Evolutionary conservation across 2,329 filamentous ascomycete genomes (phyloP).

Genomic region (Leptographium wingfieldii): DNA sequence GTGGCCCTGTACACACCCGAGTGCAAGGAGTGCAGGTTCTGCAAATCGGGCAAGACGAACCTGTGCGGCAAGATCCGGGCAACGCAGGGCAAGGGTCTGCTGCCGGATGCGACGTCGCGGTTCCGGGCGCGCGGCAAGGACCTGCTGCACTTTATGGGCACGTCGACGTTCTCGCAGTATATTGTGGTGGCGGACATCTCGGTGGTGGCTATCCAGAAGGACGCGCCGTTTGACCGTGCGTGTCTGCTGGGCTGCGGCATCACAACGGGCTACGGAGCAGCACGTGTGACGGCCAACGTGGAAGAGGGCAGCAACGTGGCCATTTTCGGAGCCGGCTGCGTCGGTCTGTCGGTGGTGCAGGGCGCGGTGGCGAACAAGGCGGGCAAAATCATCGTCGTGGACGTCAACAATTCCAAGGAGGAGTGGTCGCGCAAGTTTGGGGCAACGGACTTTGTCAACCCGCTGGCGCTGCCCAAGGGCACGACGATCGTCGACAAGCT

Average conservation of each 20-base stretch:
- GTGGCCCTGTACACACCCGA: slow-evolving; percentile 89
- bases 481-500: slow-evolving; percentile 86
- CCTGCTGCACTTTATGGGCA: slow-evolving; percentile 97
- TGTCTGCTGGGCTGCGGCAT: slow-evolving; percentile 96
- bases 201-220: slow-evolving; percentile 73
- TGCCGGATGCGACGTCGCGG: slow-evolving; percentile 92
- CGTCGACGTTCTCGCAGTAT: slow-evolving; percentile 97
- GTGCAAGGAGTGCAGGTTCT: slow-evolving; percentile 98
- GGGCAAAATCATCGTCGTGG: slow-evolving; percentile 59
- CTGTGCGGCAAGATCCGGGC: slow-evolving; percentile 97
- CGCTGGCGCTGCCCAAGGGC: slow-evolving; percentile 54
- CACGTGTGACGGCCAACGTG: slow-evolving; percentile 81
- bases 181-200: slow-evolving; percentile 98
- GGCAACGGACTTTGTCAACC: slow-evolving; percentile 94
- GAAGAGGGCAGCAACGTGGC: slow-evolving; percentile 84
- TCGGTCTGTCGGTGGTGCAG: slow-evolving; percentile 90
- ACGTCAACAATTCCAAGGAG: slow-evolving; percentile 81
- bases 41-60: slow-evolving; percentile 98
- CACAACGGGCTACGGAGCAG: slow-evolving; percentile 95
- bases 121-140: slow-evolving; percentile 94
- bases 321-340: slow-evolving; percentile 90
- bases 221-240: slow-evolving; percentile 90
- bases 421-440: slow-evolving; percentile 90
- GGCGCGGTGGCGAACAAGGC: slow-evolving; percentile 79
- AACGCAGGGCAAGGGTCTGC: slow-evolving; percentile 88